Evolutionary conservation across 768 basidiomycete genomes (phyloP).

Genomic region (Clathrus columnatus): DNA sequence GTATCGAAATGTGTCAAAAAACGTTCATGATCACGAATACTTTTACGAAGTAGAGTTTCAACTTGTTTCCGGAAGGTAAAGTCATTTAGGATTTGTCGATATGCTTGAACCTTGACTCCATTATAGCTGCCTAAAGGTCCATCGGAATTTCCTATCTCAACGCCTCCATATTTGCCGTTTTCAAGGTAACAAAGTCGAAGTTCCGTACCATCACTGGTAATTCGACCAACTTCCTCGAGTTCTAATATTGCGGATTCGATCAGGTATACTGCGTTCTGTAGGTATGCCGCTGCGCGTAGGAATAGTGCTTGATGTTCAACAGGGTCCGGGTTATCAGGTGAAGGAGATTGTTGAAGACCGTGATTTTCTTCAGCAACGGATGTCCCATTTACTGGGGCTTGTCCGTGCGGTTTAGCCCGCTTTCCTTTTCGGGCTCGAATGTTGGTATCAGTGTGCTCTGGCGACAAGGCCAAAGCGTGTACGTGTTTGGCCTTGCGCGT

Average conservation of each 20-base stretch:
- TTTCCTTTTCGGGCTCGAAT: constrained; percentile 46
- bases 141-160: constrained; percentile 74
- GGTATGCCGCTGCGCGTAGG: constrained; percentile 72
- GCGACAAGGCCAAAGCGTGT: constrained; percentile 37
- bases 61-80: constrained; percentile 54
- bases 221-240: constrained; percentile 61
- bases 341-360: constrained; percentile 53
- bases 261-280: constrained; percentile 67
- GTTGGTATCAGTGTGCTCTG: constrained; percentile 30
- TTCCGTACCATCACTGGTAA: constrained; percentile 59
- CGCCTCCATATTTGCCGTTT: constrained; percentile 72
- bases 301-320: constrained; percentile 81
- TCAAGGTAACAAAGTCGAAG: constrained; percentile 68
- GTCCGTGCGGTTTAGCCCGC: constrained; percentile 38
- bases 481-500: constrained; percentile 53
- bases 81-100: constrained; percentile 50
- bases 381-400: constrained; percentile 62
- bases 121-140: constrained; percentile 59
- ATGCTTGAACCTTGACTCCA: constrained; percentile 55
- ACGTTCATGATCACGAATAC: constrained; percentile 75
- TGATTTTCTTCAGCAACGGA: constrained; percentile 48
- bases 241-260: constrained; percentile 66
- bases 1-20: constrained; percentile 80
- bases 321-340: constrained; percentile 77
- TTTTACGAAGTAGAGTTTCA: constrained; percentile 52